phyloP scores from a whole-genome alignment of 768 basidiomycete species.

The Mycena kentingensis region DNA sequence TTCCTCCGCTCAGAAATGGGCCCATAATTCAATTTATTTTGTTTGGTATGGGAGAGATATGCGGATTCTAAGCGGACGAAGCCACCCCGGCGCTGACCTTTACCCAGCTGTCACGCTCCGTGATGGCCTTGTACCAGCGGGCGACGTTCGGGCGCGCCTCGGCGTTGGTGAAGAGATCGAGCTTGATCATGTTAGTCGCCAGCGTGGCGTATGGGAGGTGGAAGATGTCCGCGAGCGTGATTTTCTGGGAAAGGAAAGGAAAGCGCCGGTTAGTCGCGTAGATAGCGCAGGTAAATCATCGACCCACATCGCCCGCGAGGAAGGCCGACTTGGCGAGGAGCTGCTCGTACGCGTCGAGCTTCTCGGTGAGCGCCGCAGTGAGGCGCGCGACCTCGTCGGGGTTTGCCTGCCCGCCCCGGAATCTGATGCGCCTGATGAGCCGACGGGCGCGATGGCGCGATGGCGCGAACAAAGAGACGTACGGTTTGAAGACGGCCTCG shows the following conservation, averaged over 20 bases:
- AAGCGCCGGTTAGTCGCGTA: neutral
- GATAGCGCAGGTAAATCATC: neutral
- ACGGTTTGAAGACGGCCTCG: slow-evolving; percentile 18
- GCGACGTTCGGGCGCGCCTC: neutral
- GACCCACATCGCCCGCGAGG: slow-evolving; percentile 56
- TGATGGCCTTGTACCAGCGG: neutral
- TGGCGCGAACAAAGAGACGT: neutral
- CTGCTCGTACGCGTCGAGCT: slow-evolving; percentile 52
- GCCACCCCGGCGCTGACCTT: neutral
- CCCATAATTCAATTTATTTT: too few relatives aligned
- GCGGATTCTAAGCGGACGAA: neutral
- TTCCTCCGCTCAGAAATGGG: too few relatives aligned
- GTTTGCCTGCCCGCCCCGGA: slow-evolving; percentile 27
- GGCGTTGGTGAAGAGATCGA: neutral
- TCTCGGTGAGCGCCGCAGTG: slow-evolving; percentile 34
- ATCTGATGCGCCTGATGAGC: neutral
- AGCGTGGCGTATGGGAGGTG: slow-evolving; percentile 43
- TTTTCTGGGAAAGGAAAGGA: slow-evolving; percentile 28
- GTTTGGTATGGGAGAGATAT: too few relatives aligned
- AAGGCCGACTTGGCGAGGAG: slow-evolving; percentile 57
- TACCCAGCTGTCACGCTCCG: neutral
- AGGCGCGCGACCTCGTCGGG: slow-evolving; percentile 29
- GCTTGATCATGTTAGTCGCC: neutral
- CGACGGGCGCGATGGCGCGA: neutral
- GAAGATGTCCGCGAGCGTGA: slow-evolving; percentile 49